Conservation (phyloP, 768 basidiomycete genomes). For the Podaxis carcinomalis region DNA sequence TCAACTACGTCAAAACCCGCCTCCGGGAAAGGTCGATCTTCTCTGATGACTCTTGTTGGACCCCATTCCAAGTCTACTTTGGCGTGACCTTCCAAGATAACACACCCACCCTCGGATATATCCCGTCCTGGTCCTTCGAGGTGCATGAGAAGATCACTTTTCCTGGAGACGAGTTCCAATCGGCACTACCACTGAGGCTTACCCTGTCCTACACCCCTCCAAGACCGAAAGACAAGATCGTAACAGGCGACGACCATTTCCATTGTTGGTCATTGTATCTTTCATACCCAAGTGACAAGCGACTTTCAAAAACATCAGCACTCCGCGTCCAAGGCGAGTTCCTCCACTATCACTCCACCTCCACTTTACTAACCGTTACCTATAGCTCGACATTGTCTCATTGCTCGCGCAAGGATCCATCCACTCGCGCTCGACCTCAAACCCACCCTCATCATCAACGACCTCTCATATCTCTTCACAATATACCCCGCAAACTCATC, state of each 20-base stretch:
- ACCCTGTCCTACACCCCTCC: background rate
- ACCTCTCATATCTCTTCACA: background rate
- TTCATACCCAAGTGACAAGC: background rate
- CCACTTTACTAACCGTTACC: background rate
- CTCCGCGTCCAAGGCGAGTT: background rate
- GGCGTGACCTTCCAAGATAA: background rate
- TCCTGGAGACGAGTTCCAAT: background rate
- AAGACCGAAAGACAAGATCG: background rate
- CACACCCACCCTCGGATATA: background rate
- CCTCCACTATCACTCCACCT: background rate
- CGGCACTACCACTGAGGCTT: background rate
- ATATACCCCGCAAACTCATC: background rate
- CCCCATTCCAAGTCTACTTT: background rate
- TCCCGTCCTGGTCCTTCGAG: background rate
- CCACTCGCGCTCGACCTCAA: background rate
- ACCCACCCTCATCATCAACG: background rate
- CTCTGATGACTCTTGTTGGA: background rate
- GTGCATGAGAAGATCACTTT: background rate
- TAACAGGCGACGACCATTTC: background rate
- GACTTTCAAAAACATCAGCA: background rate
- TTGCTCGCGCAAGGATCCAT: background rate
- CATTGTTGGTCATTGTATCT: background rate
- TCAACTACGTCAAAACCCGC: background rate
- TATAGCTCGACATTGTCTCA: background rate
- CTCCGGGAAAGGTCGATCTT: background rate